Percentiles rank a stretch among this genome's conserved stretches.
Evolutionary conservation across 2,329 filamentous ascomycete genomes (phyloP).

Genomic region (Diaporthe caulivora): DNA sequence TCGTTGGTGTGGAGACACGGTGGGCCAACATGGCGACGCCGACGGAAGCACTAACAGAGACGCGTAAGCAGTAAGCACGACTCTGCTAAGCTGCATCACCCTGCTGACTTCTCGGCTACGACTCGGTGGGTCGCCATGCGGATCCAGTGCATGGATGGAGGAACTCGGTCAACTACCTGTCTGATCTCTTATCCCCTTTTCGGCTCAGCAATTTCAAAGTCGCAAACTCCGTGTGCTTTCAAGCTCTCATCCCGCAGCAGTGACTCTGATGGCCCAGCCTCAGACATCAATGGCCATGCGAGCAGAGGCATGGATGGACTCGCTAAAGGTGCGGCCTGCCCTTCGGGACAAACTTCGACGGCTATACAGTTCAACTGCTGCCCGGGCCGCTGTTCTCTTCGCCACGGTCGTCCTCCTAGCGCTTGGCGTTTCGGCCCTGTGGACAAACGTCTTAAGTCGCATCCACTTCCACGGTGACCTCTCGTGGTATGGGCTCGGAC

Average conservation of each 20-base stretch:
- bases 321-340: not conserved
- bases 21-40: not conserved
- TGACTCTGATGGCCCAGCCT: conserved; percentile 21
- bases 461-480: conserved; percentile 37
- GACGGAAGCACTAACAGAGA: not conserved
- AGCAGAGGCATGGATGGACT: not conserved
- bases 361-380: not conserved
- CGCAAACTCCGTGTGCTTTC: not conserved
- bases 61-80: not conserved
- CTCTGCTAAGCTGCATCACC: not conserved
- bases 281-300: not conserved
- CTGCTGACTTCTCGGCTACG: not conserved
- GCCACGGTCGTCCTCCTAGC: conserved; percentile 17
- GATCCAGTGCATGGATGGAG: not conserved
- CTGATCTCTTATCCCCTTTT: not conserved
- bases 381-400: conserved; percentile 15
- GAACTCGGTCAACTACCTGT: conserved; percentile 16
- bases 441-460: conserved; percentile 31
- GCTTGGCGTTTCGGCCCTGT: conserved; percentile 28
- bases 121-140: conserved; percentile 5
- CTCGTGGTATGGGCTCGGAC: conserved; percentile 37
- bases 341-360: conserved; percentile 3
- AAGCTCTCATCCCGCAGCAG: not conserved
- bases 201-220: not conserved
- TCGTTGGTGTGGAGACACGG: conserved; percentile 1